phyloP scores from a whole-genome alignment of 2,329 filamentous ascomycete genomes.

The Apiospora rasikravindrae region DNA sequence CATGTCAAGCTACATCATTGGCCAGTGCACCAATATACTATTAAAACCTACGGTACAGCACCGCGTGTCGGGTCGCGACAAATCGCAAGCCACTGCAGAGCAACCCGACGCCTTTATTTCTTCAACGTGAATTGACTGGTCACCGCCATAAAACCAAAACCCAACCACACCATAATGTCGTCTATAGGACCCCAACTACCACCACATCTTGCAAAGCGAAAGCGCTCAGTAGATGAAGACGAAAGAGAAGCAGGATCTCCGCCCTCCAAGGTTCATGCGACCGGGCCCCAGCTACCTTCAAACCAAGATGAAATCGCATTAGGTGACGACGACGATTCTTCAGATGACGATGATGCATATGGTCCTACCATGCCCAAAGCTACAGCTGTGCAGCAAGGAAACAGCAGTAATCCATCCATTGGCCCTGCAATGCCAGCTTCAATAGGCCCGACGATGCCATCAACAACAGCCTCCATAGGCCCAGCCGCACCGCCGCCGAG shows the following conservation, averaged over 20 bases:
- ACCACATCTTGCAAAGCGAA: constrained; percentile 68
- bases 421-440: constrained; percentile 31
- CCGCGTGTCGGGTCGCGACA: neutral
- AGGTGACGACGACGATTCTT: constrained; percentile 43
- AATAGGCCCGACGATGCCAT: constrained; percentile 27
- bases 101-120: neutral
- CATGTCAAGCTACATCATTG: constrained; percentile 23
- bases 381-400: constrained; percentile 19
- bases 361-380: constrained; percentile 33
- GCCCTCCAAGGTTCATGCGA: constrained; percentile 49
- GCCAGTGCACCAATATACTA: constrained; percentile 20
- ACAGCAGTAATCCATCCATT: constrained; percentile 28
- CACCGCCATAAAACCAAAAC: neutral
- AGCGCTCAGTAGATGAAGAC: constrained; percentile 55
- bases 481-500: constrained; percentile 19
- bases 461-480: constrained; percentile 18
- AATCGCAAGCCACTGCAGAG: constrained; percentile 15
- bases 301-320: constrained; percentile 57
- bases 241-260: constrained; percentile 45
- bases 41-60: neutral
- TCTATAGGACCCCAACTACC: constrained; percentile 75
- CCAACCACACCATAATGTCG: constrained; percentile 55
- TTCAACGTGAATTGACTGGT: neutral
- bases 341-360: constrained; percentile 45
- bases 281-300: constrained; percentile 46